These are phyloP conservation scores for Carex parvula DNA, from an alignment of 176 grass and related monocot genomes.

Conservation along the genomic window DNA sequence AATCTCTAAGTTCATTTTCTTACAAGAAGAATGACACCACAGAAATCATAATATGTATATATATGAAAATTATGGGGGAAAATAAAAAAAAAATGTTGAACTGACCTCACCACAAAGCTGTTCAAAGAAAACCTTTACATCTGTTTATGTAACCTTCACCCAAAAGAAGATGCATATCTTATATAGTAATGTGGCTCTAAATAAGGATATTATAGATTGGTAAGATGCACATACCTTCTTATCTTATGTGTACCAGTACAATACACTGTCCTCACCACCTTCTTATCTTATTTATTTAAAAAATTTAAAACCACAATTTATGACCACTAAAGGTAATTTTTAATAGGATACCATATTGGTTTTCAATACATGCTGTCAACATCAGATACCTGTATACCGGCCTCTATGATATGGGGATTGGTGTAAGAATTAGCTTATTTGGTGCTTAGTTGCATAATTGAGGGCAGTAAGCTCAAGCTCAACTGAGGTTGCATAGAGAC, in stretches of 20 bases:
- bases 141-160: slow-evolving; percentile 69
- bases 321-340: neutral
- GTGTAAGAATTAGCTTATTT: neutral
- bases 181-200: neutral
- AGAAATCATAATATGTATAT: neutral
- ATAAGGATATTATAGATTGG: neutral
- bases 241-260: slow-evolving; percentile 99
- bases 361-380: neutral
- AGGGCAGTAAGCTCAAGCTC: neutral
- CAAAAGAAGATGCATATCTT: slow-evolving; percentile 11
- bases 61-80: neutral
- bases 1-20: slow-evolving; percentile 1
- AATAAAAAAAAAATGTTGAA: neutral
- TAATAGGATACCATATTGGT: neutral
- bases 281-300: neutral
- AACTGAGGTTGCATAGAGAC: neutral
- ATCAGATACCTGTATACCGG: neutral
- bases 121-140: slow-evolving; percentile 88
- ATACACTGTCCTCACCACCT: slow-evolving; percentile 84
- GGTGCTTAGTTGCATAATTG: neutral
- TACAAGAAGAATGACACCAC: slow-evolving; percentile 1
- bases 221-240: slow-evolving; percentile 50
- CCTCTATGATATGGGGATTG: neutral
- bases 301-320: neutral
- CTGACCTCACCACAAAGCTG: slow-evolving; percentile 81